phyloP scores from a whole-genome alignment of 2,329 filamentous ascomycete genomes.

The Aspergillus alliaceus region DNA sequence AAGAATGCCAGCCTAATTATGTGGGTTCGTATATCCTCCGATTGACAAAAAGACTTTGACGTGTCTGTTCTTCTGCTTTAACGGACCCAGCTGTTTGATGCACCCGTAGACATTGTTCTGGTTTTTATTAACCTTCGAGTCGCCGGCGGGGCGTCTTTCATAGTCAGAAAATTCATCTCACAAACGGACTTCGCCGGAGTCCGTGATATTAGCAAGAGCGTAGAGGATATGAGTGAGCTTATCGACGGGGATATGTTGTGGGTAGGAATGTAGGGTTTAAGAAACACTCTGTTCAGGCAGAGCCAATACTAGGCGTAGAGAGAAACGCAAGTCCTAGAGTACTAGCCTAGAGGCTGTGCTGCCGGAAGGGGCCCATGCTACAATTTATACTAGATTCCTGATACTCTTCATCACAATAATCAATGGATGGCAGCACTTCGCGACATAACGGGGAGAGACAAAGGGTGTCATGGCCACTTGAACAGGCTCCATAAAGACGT shows the following conservation, averaged over 20 bases:
- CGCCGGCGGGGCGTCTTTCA: slow-evolving; percentile 67
- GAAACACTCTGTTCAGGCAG: neutral
- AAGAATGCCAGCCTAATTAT: slow-evolving; percentile 71
- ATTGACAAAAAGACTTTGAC: slow-evolving; percentile 80
- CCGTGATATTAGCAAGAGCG: slow-evolving; percentile 64
- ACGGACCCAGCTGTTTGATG: slow-evolving; percentile 71
- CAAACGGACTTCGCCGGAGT: slow-evolving; percentile 76
- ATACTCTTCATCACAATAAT: neutral
- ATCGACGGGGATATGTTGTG: neutral
- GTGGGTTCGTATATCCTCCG: slow-evolving; percentile 75
- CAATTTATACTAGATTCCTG: neutral
- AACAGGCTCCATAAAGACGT: neutral
- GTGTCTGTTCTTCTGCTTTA: slow-evolving; percentile 74
- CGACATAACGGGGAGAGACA: neutral
- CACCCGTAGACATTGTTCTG: slow-evolving; percentile 76
- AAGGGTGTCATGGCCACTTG: neutral
- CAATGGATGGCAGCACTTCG: neutral
- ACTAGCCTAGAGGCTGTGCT: neutral
- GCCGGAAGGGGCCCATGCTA: neutral
- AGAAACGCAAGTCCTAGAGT: no score
- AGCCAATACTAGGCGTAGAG: neutral
- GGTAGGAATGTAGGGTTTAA: no score
- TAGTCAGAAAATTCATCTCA: slow-evolving; percentile 69
- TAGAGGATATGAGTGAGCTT: neutral
- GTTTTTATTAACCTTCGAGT: slow-evolving; percentile 65